These are phyloP conservation scores for Ganoderma leucocontextum DNA, from an alignment of 1,284 basidiomycete species.

Conservation along the genomic window DNA sequence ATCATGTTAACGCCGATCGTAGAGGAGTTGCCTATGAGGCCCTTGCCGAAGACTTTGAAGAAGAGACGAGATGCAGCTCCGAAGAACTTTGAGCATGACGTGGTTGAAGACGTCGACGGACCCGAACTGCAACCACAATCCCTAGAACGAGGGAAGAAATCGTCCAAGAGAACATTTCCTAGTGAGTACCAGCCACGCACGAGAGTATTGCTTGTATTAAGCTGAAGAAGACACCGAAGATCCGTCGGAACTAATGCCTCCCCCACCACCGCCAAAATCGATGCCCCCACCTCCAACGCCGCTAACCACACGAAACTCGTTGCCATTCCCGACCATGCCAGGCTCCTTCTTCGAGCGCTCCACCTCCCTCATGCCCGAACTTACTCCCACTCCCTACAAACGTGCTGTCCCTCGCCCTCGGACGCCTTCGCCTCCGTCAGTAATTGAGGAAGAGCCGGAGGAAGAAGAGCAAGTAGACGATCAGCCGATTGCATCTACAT, in stretches of 20 bases:
- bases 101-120: slow-evolving; percentile 11
- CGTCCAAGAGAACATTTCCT: slow-evolving; percentile 13
- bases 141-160: slow-evolving; percentile 2
- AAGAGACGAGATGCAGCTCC: slow-evolving; percentile 19
- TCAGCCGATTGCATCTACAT: not conserved
- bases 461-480: not conserved
- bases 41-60: slow-evolving; percentile 21
- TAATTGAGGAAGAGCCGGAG: slow-evolving; percentile 1
- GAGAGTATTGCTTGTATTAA: not conserved
- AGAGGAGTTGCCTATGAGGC: slow-evolving; percentile 19
- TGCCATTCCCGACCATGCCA: slow-evolving; percentile 71
- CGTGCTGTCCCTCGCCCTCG: slow-evolving; percentile 25
- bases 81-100: slow-evolving; percentile 10
- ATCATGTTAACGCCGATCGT: not conserved
- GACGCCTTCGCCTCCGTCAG: slow-evolving; percentile 27
- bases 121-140: slow-evolving; percentile 15
- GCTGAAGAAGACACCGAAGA: slow-evolving; percentile 6
- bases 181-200: slow-evolving; percentile 2
- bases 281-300: slow-evolving; percentile 31
- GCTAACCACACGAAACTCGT: slow-evolving; percentile 29
- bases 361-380: slow-evolving; percentile 63
- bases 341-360: slow-evolving; percentile 79
- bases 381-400: slow-evolving; percentile 4
- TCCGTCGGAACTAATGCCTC: slow-evolving; percentile 27
- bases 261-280: slow-evolving; percentile 14